Base-by-base conservation (phyloP, 768 basidiomycete genomes). In the Cytidiella melzeri region DNA sequence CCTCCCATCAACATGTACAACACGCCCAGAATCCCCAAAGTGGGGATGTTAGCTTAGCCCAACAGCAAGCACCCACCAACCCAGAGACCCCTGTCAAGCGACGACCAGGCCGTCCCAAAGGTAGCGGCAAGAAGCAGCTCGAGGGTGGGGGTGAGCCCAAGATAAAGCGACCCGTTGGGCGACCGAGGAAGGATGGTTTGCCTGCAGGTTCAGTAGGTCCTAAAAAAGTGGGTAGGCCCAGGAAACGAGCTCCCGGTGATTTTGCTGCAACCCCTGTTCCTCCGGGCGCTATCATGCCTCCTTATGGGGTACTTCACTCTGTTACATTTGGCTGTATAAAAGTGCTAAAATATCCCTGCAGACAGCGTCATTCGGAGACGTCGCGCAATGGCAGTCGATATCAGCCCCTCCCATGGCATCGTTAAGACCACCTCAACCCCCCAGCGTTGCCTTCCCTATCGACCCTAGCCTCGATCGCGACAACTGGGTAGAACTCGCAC, bases 151-250 rank as follows among this genome's bases (percentile, higher is more conserved):
- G 60, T 0, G 69, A 74, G 2, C 72, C 77, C 23, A 85, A 84
- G 65, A 66, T 79, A 46, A 89, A 87, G 64, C 72, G 88, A 40
- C 88, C 88, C 13, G 87, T 90, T 1, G 88, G 88, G 1, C 73
- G 88, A 12, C 88, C 88, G 2, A 69, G 88, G 57, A 88, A 90
- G 64, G 87, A 90, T 56, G 88, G 88, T 0, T 74, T 87, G 30
- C 87, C 87, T 36, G 83, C 87, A 25, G 87, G 87, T 11, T 83
- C 84, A 9, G 78, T 84, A 18, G 66, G 73, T 26, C 64, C 70
- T 19, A 62, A 76, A n/a, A 61, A 72, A 4, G 53, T 69, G 34
- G 59, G 57, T 25, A 69, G 76, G 21, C 67, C 70, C 12, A 61
- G 71, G 43, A 73, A 74, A 53, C 62, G 62, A 23, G 66, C 60